Conservation (phyloP, 2,329 filamentous ascomycete genomes). For the Aspergillus sclerotialis region DNA sequence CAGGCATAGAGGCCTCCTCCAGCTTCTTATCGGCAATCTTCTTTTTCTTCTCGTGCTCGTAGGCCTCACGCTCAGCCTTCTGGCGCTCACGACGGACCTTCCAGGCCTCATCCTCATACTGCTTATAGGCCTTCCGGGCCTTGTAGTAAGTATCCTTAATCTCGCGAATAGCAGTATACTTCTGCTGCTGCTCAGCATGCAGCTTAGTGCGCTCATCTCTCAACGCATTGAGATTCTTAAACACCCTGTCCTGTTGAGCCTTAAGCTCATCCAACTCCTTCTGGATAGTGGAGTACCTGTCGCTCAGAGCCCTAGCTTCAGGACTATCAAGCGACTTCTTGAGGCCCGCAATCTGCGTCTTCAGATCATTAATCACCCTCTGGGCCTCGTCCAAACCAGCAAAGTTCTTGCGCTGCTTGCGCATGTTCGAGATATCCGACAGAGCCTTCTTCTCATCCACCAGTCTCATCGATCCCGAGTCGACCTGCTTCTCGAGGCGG, state of each 20-base stretch:
- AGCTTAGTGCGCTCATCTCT: constrained; percentile 80
- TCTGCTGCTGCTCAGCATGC: constrained; percentile 78
- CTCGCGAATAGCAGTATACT: constrained; percentile 72
- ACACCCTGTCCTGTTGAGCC: constrained; percentile 82
- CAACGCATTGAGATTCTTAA: constrained; percentile 77
- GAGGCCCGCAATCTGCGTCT: constrained; percentile 79
- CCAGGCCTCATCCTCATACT: constrained; percentile 77
- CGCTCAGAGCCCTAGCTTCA: constrained; percentile 78
- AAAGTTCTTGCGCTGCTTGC: constrained; percentile 89
- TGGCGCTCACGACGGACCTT: constrained; percentile 69
- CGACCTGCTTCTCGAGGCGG: constrained; percentile 74
- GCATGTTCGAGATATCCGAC: constrained; percentile 70
- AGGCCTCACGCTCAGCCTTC: constrained; percentile 65
- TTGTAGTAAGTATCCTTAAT: constrained; percentile 85
- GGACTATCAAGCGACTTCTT: constrained; percentile 87
- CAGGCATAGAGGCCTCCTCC: constrained; percentile 57
- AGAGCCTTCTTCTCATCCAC: constrained; percentile 97
- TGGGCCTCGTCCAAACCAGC: constrained; percentile 74
- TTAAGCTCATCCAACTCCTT: constrained; percentile 85
- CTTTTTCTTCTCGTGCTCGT: constrained; percentile 42
- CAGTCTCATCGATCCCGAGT: constrained; percentile 84
- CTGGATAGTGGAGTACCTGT: constrained; percentile 78
- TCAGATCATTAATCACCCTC: constrained; percentile 82
- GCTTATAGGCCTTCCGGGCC: constrained; percentile 71
- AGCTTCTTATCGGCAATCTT: constrained; percentile 50